phyloP scores from a whole-genome alignment of 345 rosid species.

The Aquilaria yunnanensis region DNA sequence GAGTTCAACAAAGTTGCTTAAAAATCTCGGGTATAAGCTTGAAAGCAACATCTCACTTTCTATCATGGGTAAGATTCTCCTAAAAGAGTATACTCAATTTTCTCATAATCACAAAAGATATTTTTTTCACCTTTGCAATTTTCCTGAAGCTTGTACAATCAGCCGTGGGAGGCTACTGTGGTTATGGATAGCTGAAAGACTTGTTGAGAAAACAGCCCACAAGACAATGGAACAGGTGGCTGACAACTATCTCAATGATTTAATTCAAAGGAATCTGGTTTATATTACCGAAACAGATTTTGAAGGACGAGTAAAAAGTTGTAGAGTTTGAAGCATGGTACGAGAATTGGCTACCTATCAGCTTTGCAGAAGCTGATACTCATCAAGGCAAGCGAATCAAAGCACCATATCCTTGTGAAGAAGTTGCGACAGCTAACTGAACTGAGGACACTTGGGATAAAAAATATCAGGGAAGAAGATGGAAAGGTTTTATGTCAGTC shows the following conservation, averaged over 20 bases:
- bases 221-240: slow-evolving; percentile 39
- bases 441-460: slow-evolving; percentile 32
- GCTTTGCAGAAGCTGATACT: slow-evolving; percentile 20
- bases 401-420: not conserved
- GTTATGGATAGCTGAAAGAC: slow-evolving; percentile 40
- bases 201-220: slow-evolving; percentile 29
- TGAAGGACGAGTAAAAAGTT: slow-evolving; percentile 9
- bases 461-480: slow-evolving; percentile 28
- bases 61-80: slow-evolving; percentile 19
- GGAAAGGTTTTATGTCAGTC: slow-evolving; percentile 28
- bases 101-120: slow-evolving; percentile 15
- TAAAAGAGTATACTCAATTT: slow-evolving; percentile 19
- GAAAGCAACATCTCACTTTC: slow-evolving; percentile 11
- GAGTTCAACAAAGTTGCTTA: slow-evolving; percentile 19
- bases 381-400: slow-evolving; percentile 8
- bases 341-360: slow-evolving; percentile 14
- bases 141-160: slow-evolving; percentile 30
- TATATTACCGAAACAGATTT: not conserved
- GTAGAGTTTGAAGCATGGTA: slow-evolving; percentile 9
- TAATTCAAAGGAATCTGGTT: slow-evolving; percentile 9
- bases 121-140: slow-evolving; percentile 33
- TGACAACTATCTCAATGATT: slow-evolving; percentile 30
- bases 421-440: slow-evolving; percentile 29
- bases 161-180: slow-evolving; percentile 22
- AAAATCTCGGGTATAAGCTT: slow-evolving; percentile 18